A percentile compares a stretch with the other conserved stretches of the same genome.
phyloP scores from a whole-genome alignment of 106 monocot species.

The Dioscorea alata region DNA sequence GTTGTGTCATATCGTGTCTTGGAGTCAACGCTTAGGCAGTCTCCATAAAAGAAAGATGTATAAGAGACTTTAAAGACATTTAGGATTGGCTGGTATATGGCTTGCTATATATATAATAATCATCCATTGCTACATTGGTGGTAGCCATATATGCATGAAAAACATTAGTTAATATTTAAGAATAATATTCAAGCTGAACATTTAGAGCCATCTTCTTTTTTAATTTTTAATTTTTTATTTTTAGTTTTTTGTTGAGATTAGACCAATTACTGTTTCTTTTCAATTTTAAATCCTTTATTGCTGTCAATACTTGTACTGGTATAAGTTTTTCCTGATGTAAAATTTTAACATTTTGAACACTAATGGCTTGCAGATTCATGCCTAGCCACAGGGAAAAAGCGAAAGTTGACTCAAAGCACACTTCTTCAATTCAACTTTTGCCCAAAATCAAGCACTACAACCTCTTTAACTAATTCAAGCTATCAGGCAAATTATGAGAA shows the following conservation, averaged over 20 bases:
- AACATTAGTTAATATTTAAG: too few relatives aligned
- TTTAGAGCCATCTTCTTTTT: background rate
- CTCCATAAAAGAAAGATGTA: too few relatives aligned
- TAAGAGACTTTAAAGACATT: too few relatives aligned
- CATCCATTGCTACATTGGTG: too few relatives aligned
- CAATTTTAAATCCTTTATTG: too few relatives aligned
- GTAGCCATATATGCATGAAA: too few relatives aligned
- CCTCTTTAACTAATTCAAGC: constrained; percentile 1
- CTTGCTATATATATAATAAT: too few relatives aligned
- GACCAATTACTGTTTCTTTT: background rate
- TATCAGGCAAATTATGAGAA: background rate
- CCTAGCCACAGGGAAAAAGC: constrained; percentile 61
- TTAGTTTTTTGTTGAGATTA: too few relatives aligned
- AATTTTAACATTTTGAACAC: background rate
- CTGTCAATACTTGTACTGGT: background rate
- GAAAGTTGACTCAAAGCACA: constrained; percentile 68
- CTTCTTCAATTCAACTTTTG: constrained; percentile 64
- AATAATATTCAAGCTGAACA: background rate
- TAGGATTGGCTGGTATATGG: too few relatives aligned
- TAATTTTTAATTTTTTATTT: too few relatives aligned
- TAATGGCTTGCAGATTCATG: constrained; percentile 57
- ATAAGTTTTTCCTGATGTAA: background rate
- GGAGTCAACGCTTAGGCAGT: too few relatives aligned
- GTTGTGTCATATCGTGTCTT: too few relatives aligned
- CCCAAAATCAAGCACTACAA: constrained; percentile 11